Base-by-base conservation (phyloP, 768 basidiomycete genomes). In the Amanita inopinata region DNA sequence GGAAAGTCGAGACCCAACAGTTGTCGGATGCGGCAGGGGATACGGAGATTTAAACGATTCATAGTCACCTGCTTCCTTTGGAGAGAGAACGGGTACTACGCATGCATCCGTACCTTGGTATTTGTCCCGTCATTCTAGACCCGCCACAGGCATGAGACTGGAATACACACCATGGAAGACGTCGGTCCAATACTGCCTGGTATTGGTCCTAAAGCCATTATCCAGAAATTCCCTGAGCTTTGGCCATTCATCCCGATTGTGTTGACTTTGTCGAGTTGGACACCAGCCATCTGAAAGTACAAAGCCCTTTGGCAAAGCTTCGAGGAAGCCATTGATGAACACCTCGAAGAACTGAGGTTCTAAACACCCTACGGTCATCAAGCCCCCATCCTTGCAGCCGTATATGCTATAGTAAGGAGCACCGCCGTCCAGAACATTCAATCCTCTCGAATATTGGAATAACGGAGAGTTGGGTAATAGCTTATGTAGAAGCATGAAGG, bases 321-420 rank as follows among this genome's bases (percentile, higher is more conserved):
- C 55, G 23, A 71, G 52, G 56, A 87, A 83, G 1, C 50, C 53
- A 7, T 69, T 62, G 33, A 86, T 63, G 52, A 88, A 87, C 1
- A 60, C 62, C 17, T 63, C 59, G 57, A 80, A 87, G 60, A 87
- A 87, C 30, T 73, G 71, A 4, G 82, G 78, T 54, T 88, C 85
- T 9, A 86, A 56, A 52, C 83, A 85, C 20, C 75, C 85, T 19
- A 90, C 73, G 2, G 80, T 76, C 71, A 91, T 83, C 71, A 75
- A 86, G 28, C 70, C 62, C 1, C 79, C 80, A 54, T 83, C 84
- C 43, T 75, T 66, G 55, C 85, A 88, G 0, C 69, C 67, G 51
- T 91, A 89, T 7, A 84, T 61, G 46, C 68, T 70, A 53, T 91
- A 91, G 62, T 78, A 88, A 0, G 87, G 87, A 4, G 83, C 72